Evolutionary conservation across 345 rosid genomes (phyloP).

Genomic region (Gossypium turneri): DNA sequence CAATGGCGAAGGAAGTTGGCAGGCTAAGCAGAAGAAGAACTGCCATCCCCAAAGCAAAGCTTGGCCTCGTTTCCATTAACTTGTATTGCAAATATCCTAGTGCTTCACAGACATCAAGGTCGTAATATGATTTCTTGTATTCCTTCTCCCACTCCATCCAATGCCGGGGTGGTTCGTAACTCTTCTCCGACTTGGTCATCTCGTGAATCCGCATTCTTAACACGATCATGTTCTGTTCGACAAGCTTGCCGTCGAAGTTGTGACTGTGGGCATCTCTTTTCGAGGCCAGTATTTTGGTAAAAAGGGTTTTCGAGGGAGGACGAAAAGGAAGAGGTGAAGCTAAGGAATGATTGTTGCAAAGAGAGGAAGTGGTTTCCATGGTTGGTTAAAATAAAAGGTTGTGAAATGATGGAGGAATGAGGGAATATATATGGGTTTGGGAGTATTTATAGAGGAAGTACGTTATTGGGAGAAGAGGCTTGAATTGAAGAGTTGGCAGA

Average conservation of each 20-base stretch:
- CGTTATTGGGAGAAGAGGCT: too few species aligned
- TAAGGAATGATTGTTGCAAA: background rate
- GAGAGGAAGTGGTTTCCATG: constrained; percentile 8
- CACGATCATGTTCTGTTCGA: constrained; percentile 28
- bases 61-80: constrained; percentile 39
- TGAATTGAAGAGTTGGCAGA: background rate
- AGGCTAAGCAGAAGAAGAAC: constrained; percentile 21
- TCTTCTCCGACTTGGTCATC: constrained; percentile 54
- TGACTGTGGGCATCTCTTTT: background rate
- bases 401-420: background rate
- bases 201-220: constrained; percentile 50
- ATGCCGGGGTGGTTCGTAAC: constrained; percentile 50
- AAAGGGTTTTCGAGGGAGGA: background rate
- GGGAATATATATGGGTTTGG: background rate
- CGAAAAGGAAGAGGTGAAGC: background rate
- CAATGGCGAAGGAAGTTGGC: constrained; percentile 18
- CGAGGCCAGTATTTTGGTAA: background rate
- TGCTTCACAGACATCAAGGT: constrained; percentile 30
- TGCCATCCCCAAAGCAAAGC: constrained; percentile 35
- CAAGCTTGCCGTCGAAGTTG: constrained; percentile 5
- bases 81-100: constrained; percentile 38
- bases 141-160: constrained; percentile 82
- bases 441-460: background rate
- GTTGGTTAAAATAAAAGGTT: background rate
- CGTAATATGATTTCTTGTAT: constrained; percentile 34